These are phyloP conservation scores for Medicago truncatula DNA, from an alignment of 306 rosid species.

Conservation along the genomic window MtrunA17r5.0-ANR NC_053048.1:24235501-24236000, in stretches of 20 bases:
- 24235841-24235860: no score
- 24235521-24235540: conserved; percentile 15
- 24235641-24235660: conserved; percentile 80
- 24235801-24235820: neutral
- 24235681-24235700: conserved; percentile 85
- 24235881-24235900: conserved; percentile 13
- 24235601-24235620: conserved; percentile 95
- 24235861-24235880: conserved; percentile 20
- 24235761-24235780: conserved; percentile 14
- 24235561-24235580: conserved; percentile 78
- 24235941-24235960: no score
- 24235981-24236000: conserved; percentile 43
- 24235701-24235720: conserved; percentile 50
- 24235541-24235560: conserved; percentile 11
- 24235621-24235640: conserved; percentile 78
- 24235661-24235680: conserved; percentile 91
- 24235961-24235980: no score
- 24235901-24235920: conserved; percentile 78
- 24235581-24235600: conserved; percentile 92
- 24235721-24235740: conserved; percentile 27
- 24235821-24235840: conserved; percentile 1
- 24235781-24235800: neutral
- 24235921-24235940: conserved; percentile 47
- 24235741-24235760: conserved; percentile 1
- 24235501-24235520: conserved; percentile 27